Evolutionary conservation across 2,329 filamentous ascomycete species (phyloP).

Genomic region (Alternaria sp.): DNA sequence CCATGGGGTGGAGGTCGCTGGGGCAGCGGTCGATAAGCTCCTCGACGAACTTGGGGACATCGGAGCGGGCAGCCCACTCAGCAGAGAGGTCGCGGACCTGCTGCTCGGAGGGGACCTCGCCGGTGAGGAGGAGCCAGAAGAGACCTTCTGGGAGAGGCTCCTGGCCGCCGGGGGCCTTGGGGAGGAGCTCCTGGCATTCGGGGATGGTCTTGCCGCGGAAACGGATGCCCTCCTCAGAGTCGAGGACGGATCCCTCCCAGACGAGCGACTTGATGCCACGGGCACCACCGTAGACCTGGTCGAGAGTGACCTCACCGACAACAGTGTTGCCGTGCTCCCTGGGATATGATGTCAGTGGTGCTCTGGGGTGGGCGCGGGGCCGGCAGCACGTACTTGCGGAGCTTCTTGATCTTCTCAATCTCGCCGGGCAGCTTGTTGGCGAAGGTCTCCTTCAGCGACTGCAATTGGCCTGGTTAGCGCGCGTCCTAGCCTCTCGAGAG

Average conservation of each 20-base stretch:
- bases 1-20: constrained; percentile 98
- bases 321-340: constrained; percentile 96
- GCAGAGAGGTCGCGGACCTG: constrained; percentile 98
- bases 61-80: constrained; percentile 97
- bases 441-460: constrained; percentile 99
- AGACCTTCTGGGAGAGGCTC: constrained; percentile 99
- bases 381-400: constrained; percentile 74
- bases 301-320: constrained; percentile 95
- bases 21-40: constrained; percentile 99
- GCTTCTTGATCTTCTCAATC: constrained; percentile 98
- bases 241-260: constrained; percentile 95
- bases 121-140: constrained; percentile 99
- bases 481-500: constrained; percentile 10
- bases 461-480: constrained; percentile 38
- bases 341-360: constrained; percentile 39
- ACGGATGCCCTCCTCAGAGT: constrained; percentile 98
- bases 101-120: constrained; percentile 96
- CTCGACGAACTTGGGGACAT: constrained; percentile 96
- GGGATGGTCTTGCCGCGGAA: constrained; percentile 99
- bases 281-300: constrained; percentile 99
- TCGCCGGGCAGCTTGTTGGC: constrained; percentile 94
- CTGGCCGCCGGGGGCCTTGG: constrained; percentile 94
- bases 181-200: constrained; percentile 96
- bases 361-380: constrained; percentile 13
- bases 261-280: constrained; percentile 98